Conservation (phyloP, 2,329 filamentous ascomycete species). For the Sclerotinia subarctica region DNA sequence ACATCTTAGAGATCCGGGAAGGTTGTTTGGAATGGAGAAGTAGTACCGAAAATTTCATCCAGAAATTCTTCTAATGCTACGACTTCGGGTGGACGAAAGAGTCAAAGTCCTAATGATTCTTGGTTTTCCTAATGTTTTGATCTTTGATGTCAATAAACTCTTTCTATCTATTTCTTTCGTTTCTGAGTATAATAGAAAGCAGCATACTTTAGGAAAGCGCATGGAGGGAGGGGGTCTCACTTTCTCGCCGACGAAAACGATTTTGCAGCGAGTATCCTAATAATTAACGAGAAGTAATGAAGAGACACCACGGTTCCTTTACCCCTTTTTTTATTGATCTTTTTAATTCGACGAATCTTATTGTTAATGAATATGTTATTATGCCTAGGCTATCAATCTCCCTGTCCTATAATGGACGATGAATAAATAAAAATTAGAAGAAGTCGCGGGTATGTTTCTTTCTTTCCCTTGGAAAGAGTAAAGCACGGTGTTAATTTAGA, state of each 20-base stretch:
- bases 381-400: too few species aligned
- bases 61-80: not conserved
- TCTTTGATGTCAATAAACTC: not conserved
- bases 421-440: too few species aligned
- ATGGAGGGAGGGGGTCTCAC: too few species aligned
- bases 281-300: too few species aligned
- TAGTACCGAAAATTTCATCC: not conserved
- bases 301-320: too few species aligned
- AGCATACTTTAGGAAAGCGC: not conserved
- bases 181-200: not conserved
- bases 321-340: too few species aligned
- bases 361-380: too few species aligned
- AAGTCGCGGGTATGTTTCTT: not conserved
- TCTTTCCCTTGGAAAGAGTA: not conserved
- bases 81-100: not conserved
- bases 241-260: too few species aligned
- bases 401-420: too few species aligned
- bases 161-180: not conserved
- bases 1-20: not conserved
- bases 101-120: not conserved
- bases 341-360: too few species aligned
- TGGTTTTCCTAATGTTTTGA: not conserved
- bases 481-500: not conserved
- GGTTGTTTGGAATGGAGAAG: not conserved
- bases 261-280: too few species aligned